Percentiles rank a stretch among this genome's conserved stretches.
These are phyloP conservation scores for Fusarium sp. DNA, from an alignment of 2,329 filamentous ascomycete genomes.

Conservation along the genomic window DNA sequence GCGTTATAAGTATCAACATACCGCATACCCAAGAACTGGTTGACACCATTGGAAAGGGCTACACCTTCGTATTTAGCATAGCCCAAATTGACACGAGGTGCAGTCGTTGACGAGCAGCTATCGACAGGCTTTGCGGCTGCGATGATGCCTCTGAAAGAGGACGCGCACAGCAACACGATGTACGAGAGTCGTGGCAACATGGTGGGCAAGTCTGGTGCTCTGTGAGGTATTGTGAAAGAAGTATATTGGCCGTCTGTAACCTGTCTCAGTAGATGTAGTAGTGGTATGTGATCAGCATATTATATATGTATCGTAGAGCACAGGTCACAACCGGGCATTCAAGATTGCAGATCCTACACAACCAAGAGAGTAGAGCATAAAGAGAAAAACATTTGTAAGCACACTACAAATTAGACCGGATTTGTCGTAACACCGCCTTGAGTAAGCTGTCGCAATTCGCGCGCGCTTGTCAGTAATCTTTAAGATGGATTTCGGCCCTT, in stretches of 20 bases:
- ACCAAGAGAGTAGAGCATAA: not conserved
- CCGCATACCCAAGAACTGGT: not conserved
- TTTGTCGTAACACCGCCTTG: not conserved
- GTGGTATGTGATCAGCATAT: too few relatives aligned
- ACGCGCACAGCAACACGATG: not conserved
- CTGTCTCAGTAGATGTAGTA: not conserved
- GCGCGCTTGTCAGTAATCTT: not conserved
- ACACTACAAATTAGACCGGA: not conserved
- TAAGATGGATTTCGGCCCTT: not conserved
- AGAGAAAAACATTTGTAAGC: not conserved
- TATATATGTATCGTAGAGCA: not conserved
- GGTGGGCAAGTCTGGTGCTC: not conserved
- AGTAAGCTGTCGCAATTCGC: not conserved
- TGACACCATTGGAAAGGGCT: not conserved
- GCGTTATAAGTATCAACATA: not conserved
- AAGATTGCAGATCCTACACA: not conserved
- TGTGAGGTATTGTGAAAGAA: not conserved
- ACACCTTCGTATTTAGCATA: not conserved
- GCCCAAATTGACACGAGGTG: not conserved
- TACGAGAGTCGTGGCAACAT: not conserved
- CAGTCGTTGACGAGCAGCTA: not conserved
- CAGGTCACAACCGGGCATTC: fast-evolving
- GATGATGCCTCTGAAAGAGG: not conserved
- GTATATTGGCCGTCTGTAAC: not conserved
- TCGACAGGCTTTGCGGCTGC: not conserved